Evolutionary conservation across 1,284 basidiomycete species (phyloP).

Genomic region (Nidula niveotomentosa): DNA sequence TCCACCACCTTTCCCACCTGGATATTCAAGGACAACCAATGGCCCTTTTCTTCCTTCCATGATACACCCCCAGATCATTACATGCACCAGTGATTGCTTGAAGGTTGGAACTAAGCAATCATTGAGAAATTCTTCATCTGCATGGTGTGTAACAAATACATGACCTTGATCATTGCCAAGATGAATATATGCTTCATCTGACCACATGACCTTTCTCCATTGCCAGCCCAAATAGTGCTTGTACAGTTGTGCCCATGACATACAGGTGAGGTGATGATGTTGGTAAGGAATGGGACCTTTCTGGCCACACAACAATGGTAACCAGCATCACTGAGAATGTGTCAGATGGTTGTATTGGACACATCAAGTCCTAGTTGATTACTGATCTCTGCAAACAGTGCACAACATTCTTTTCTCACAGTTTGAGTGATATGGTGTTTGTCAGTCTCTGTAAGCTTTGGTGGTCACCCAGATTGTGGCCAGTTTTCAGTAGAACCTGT

Average conservation of each 20-base stretch:
- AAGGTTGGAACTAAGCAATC: not conserved
- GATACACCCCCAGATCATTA: not conserved
- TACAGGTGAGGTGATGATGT: not conserved
- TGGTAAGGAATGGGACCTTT: slow-evolving; percentile 6
- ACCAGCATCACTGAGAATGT: not conserved
- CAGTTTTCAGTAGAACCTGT: no score
- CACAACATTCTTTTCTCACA: not conserved
- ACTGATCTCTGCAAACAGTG: not conserved
- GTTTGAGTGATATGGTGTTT: not conserved
- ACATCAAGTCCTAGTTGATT: not conserved
- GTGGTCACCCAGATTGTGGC: no score
- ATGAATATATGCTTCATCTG: slow-evolving; percentile 13
- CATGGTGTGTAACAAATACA: slow-evolving; percentile 1
- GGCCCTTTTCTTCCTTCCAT: no score
- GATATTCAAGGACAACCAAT: not conserved
- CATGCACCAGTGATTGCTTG: not conserved
- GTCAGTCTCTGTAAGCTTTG: no score
- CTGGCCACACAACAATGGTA: slow-evolving; percentile 9
- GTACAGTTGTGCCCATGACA: slow-evolving; percentile 1
- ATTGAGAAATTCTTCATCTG: not conserved
- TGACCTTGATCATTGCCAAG: slow-evolving; percentile 8
- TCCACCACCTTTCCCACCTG: not conserved
- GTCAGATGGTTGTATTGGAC: not conserved
- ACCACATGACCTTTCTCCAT: slow-evolving; percentile 9
- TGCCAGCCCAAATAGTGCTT: not conserved